These are phyloP conservation scores for Cardamine occulta DNA, from an alignment of 345 rosid species.

Conservation along the genomic window DNA sequence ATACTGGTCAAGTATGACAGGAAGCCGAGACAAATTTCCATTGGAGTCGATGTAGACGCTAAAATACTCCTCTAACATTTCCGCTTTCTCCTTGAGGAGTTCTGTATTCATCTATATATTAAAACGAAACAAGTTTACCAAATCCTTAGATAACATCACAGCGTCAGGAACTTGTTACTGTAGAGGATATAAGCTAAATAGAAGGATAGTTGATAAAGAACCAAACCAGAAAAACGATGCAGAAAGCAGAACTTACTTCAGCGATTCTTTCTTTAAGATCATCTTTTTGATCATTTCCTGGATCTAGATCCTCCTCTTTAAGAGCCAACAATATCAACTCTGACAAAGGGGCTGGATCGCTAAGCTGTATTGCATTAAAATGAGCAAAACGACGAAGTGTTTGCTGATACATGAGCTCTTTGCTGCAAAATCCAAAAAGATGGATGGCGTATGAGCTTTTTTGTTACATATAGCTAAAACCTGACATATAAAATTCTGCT, in stretches of 20 bases:
- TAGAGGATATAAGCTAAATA: background rate
- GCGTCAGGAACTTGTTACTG: conserved; percentile 13
- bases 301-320: conserved; percentile 82
- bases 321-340: conserved; percentile 85
- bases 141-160: conserved; percentile 14
- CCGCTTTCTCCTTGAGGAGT: conserved; percentile 75
- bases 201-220: conserved; percentile 11
- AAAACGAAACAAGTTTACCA: conserved; percentile 17
- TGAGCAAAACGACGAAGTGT: conserved; percentile 82
- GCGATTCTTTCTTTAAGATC: conserved; percentile 83
- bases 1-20: conserved; percentile 91
- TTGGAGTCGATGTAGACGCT: conserved; percentile 63
- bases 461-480: conserved; percentile 7
- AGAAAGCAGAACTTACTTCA: conserved; percentile 57
- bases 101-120: conserved; percentile 72
- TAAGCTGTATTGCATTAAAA: conserved; percentile 85
- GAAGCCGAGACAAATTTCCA: conserved; percentile 82
- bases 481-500: background rate
- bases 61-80: conserved; percentile 89
- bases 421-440: conserved; percentile 56
- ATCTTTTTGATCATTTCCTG: conserved; percentile 62
- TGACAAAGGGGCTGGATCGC: conserved; percentile 72
- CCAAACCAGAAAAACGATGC: background rate
- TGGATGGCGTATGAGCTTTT: conserved; percentile 3
- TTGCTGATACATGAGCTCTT: conserved; percentile 99